These are phyloP conservation scores for Trametes sp. DNA, from an alignment of 1,284 basidiomycete genomes.

Conservation along the genomic window DNA sequence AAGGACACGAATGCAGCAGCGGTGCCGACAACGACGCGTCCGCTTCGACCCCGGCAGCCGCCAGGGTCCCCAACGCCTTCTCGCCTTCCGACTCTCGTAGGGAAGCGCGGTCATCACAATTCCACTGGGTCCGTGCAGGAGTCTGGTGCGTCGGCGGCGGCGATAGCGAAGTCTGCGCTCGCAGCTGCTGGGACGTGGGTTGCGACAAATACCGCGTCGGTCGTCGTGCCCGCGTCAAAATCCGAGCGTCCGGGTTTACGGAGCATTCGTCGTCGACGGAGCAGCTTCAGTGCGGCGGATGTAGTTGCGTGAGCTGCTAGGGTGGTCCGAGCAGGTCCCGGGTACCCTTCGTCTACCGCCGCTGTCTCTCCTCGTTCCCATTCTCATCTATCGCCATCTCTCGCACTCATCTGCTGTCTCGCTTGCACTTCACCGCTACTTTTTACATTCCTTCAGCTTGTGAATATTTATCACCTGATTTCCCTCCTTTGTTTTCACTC, in stretches of 20 bases:
- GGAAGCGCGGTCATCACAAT: conserved; percentile 59
- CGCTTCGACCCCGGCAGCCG: conserved; percentile 42
- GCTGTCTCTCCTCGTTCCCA: background rate
- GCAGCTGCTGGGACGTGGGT: conserved; percentile 70
- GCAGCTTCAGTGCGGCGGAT: conserved; percentile 84
- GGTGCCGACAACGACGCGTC: conserved; percentile 42
- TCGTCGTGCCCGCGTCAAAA: conserved; percentile 73
- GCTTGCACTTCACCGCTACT: background rate
- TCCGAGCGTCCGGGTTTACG: conserved; percentile 73
- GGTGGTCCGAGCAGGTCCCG: conserved; percentile 23
- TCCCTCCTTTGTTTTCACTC: conserved; percentile 13
- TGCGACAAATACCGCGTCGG: conserved; percentile 69
- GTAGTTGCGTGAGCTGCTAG: conserved; percentile 63
- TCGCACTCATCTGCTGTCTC: background rate
- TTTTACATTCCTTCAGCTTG: conserved; percentile 26
- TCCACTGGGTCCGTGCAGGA: conserved; percentile 59
- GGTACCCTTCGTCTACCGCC: background rate
- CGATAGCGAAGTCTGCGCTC: conserved; percentile 38
- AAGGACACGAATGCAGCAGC: conserved; percentile 39
- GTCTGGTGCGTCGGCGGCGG: conserved; percentile 48
- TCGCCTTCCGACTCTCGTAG: conserved; percentile 71
- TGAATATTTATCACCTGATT: conserved; percentile 35
- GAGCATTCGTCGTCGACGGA: conserved; percentile 73
- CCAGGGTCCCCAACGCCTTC: conserved; percentile 73
- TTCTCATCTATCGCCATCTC: conserved; percentile 1